Evolutionary conservation across 257 asterid genomes (phyloP), one percentile per base, ranked within the genome.

Genomic region (Jacaranda copaia): DNA sequence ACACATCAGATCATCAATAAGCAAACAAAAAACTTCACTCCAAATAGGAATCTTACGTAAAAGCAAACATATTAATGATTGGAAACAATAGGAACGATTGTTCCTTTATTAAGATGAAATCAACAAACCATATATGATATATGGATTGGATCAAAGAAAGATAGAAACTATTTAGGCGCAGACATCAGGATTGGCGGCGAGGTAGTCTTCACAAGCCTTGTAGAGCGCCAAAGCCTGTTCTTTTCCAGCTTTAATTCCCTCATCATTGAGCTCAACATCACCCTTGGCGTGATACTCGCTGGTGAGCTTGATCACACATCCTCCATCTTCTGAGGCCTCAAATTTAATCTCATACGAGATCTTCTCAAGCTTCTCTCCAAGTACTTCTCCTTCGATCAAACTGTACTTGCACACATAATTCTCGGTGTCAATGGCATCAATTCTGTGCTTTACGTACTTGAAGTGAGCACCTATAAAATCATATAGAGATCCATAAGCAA

Each of bases 191-290:
- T 77, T 58, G 45, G 76, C 77, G 6, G 1, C 0, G 49, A 77
- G 81, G 55, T 77, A 77, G 5, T 32, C 76, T 6, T 69, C 81
- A 16, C 61, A 35, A 15, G 39, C 81, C 81, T 58, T 68, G 76
- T 9, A 45, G 53, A 69, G 13, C 3, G 1, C 62, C 15, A 20
- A 0, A 43, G 61, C 10, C 15, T 48, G 55, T 43, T 68, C 76
- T 42, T 19, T 59, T 20, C 32, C 69, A 0, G 67, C 69, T 18
- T 68, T 77, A 46, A 60, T 3, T 3, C 48, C 76, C 13, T 68
- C 77, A 4, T 69, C 71, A 5, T 8, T 43, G 43, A 25, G 45
- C 5, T 57, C 72, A 19, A 11, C n/a, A 61, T 46, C 64, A 12
- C 64, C 76, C 81, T 77, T 69, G 7, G 81, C 25, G 51, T 70